Base-by-base conservation (phyloP, 2,329 filamentous ascomycete genomes). In the Botrytis squamosa region DNA sequence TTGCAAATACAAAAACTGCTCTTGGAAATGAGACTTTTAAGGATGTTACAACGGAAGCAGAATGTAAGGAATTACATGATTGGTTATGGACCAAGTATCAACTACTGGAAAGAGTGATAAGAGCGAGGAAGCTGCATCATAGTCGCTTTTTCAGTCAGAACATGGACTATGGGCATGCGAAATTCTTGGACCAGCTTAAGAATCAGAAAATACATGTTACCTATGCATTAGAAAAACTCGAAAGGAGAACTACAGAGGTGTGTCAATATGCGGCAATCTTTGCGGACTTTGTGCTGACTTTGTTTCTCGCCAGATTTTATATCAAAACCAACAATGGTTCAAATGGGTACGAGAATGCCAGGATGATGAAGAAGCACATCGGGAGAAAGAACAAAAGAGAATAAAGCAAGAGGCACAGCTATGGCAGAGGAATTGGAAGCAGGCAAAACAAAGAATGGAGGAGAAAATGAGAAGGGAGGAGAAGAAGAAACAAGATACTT, bases 331-430 rank as follows among this genome's bases (percentile, higher is more conserved):
- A 77, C 84, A 85, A 74, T 87, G 85, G 85, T 86, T 83, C 75
- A 79, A 80, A n/a, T 86, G 85, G 85, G 81, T 86, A 9, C 80
- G 82, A 22, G 75, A 84, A 72, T 82, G 81, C 49, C 85, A 87
- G 76, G 81, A 84, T 25, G 81, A 83, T 42, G 85, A 86, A 78
- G 85, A 86, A 71, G 78, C 79, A 38, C 81, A 78, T 7, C 83
- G 84, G 42, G 85, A 86, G 63, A 85, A 83, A 63, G 86, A 87
- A 77, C 84, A 84, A 64, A 85, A 84, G 78, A 86, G 86, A 75
- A 81, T 86, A 70, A 86, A 86, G 76, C 80, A 83, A 52, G 85
- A 87, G 76, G 83, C 85, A 4, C 82, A 83, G 25, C 78, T 87
- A 76, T 86, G 86, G 75, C 84, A 82, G 75, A 81, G 86, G 9